phyloP scores from a whole-genome alignment of 2,329 filamentous ascomycete genomes.

The Aspergillus tamarii region DNA sequence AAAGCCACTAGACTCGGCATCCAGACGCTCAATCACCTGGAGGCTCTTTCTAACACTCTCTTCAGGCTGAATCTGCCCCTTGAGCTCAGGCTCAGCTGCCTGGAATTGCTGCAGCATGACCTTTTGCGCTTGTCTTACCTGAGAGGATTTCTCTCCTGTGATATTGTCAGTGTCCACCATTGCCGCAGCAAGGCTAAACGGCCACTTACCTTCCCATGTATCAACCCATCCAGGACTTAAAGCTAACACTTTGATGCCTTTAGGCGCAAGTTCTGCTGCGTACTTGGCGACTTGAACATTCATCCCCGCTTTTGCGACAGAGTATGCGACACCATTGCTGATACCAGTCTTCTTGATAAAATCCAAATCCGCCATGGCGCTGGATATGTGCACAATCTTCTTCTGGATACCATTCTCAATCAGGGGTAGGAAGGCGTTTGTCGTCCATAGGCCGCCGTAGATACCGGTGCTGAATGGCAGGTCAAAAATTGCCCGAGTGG shows the following conservation, averaged over 20 bases:
- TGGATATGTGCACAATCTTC: constrained; percentile 48
- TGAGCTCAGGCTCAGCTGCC: not conserved
- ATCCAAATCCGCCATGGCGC: constrained; percentile 37
- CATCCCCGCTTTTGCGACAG: constrained; percentile 44
- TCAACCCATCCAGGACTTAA: constrained; percentile 34
- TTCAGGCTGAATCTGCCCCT: not conserved
- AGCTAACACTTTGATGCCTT: constrained; percentile 38
- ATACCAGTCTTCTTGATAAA: constrained; percentile 27
- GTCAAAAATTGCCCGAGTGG: constrained; percentile 23
- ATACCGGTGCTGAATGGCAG: constrained; percentile 19
- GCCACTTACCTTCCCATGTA: not conserved
- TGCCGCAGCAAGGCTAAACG: not conserved
- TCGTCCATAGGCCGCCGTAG: constrained; percentile 17
- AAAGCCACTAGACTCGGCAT: not conserved
- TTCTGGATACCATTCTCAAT: constrained; percentile 43
- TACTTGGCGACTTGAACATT: constrained; percentile 49
- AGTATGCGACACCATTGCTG: constrained; percentile 35
- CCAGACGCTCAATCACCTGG: not conserved
- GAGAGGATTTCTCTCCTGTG: not conserved
- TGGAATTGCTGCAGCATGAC: not conserved
- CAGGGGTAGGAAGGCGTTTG: constrained; percentile 47
- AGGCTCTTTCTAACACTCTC: not conserved
- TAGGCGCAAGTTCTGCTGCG: constrained; percentile 34
- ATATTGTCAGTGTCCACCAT: not conserved
- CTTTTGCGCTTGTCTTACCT: not conserved